Base-by-base conservation (phyloP, 352 stramenopile genomes). In the Globisporangium camurandrum region DNA sequence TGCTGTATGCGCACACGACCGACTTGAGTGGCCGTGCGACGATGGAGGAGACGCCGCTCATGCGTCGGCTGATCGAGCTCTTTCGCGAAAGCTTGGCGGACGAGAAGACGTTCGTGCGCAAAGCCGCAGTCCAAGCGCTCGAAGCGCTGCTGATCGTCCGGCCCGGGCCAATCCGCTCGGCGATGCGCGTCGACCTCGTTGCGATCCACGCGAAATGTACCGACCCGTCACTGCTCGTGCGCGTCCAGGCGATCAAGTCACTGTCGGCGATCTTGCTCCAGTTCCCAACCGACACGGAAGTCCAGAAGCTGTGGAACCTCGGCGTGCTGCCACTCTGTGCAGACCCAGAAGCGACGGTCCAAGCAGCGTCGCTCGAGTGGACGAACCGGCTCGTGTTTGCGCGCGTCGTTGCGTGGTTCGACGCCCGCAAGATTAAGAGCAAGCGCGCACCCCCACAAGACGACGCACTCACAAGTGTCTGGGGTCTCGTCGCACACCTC, bases 91-190 rank as follows among this genome's bases (percentile, higher is more conserved):
- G 78, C 7, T 52, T 94, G 14, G 48, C 69, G 3, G 84, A 94
- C 49, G 84, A 93, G 8, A 94, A 92, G 49, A 90, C 80, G 3
- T 91, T 83, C 26, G 84, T 94, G 7, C 80, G 84, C 19, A 82
- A 74, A 47, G 81, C 78, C 34, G 79, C 84, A 8, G 63, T 94
- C 14, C 84, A 94, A 46, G 81, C 76, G 4, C 54, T 94, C 1
- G 72, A 94, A 57, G 76, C 73, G 24, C 74, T 92, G 10, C 59
- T 90, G 43, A 60, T 72, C 16, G 73, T 77, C 33, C 77, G 75
- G 40, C 62, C 67, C 0, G 67, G 66, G 0, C 50, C 64, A 3
- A 66, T 88, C n/a, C 65, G 67, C n/a, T 53, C 61, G n/a, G 73
- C 64, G 9, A 80, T 83, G 53, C 61, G 59, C 8, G 73, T 74